Evolutionary conservation across 768 basidiomycete species (phyloP).

Genomic region (Amanita subjunquillea): DNA sequence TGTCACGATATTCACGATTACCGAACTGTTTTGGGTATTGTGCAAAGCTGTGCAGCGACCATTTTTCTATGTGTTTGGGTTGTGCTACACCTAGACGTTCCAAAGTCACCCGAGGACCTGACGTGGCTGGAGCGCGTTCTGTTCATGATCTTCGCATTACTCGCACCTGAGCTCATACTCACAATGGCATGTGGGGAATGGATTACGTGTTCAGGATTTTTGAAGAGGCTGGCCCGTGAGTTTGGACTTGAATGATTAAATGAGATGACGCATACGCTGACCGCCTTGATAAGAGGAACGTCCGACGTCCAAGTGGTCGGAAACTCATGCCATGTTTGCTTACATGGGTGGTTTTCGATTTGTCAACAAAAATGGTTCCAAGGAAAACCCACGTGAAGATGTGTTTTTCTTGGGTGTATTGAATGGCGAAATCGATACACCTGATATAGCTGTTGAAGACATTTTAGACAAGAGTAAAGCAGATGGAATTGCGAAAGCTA

Average conservation of each 20-base stretch:
- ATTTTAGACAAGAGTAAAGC: conserved; percentile 23
- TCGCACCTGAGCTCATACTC: conserved; percentile 11
- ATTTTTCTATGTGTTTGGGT: conserved; percentile 11
- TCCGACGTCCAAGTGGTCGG: conserved; percentile 9
- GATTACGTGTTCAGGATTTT: background rate
- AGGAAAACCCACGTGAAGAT: background rate
- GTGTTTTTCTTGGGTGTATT: background rate
- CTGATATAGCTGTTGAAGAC: conserved; percentile 7
- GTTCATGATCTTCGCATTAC: conserved; percentile 8
- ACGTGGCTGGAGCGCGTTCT: background rate
- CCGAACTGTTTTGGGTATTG: conserved; percentile 4
- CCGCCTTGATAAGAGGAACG: background rate
- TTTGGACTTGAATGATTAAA: background rate
- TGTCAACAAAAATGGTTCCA: background rate
- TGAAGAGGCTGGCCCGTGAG: background rate
- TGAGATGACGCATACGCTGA: background rate
- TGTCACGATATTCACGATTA: background rate
- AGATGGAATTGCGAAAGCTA: conserved; percentile 17
- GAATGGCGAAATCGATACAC: background rate
- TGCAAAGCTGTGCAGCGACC: conserved; percentile 11
- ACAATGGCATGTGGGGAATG: conserved; percentile 11
- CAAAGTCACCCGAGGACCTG: background rate
- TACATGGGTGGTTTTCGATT: conserved; percentile 20
- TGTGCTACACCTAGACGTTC: conserved; percentile 13
- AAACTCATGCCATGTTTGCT: conserved; percentile 15